Evolutionary conservation across 257 asterid species (phyloP), one percentile per base, ranked within the genome.

Genomic region (Lycium ferocissimum): DNA sequence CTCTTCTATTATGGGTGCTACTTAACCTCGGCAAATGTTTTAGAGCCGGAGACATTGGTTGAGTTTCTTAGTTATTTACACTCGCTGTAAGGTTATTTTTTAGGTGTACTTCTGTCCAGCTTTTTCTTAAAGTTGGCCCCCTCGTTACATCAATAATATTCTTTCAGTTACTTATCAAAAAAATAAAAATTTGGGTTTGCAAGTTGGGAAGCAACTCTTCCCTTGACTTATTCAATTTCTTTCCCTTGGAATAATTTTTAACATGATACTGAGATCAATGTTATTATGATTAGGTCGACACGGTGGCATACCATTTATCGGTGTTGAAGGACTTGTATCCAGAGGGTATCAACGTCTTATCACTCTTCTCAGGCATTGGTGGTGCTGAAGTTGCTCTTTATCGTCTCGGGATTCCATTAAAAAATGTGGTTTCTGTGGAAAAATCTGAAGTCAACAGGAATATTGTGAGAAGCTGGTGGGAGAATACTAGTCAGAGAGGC

Each of bases 371-470:
- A 8, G 79, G 79, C 3, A 70, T 70, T 70, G 79, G 79, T 8
- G 79, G 79, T 70, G 79, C 79, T 38, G 79, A 70, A 40, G 79
- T 70, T 70, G 79, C 79, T 70, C 79, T 70, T 70, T 40, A 70
- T 33, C 79, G 54, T 70, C 79, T 70, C 2, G 54, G 79, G 79
- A 70, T 70, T 70, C 79, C 18, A 70, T 53, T 70, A 6, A 70
- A 70, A 22, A 70, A 70, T 70, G 54, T 70, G 54, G 79, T 70
- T 12, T 70, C 79, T 70, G 79, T 70, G 79, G 54, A 40, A 70
- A 70, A 38, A 70, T 70, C 79, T 70, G 79, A 70, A 40, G 54
- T 70, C 9, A 38, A 70, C 79, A 70, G 79, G 20, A 70, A 70
- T 51, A 70, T 70, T 38, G 79, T 70, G 33, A 70, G 79, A 38